Conservation (phyloP, 495 filamentous ascomycete genomes). For the Hyaloscypha variabilis region DNA sequence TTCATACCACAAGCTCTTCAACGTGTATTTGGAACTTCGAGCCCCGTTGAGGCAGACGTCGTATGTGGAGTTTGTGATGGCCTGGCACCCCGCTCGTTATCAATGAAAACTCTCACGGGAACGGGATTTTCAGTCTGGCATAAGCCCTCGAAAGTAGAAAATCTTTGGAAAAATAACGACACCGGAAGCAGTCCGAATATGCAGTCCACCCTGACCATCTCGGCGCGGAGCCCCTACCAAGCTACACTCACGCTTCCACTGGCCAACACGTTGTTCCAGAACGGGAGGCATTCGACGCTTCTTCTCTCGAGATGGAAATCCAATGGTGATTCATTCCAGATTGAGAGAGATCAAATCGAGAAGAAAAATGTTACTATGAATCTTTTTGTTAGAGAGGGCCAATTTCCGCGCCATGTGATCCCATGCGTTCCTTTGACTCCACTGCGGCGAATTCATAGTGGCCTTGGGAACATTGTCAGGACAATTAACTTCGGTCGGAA, state of each 20-base stretch:
- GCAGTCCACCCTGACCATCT: constrained; percentile 26
- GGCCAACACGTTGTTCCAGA: constrained; percentile 78
- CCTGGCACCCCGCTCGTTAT: constrained; percentile 12
- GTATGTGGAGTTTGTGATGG: constrained; percentile 30
- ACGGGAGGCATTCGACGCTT: constrained; percentile 65
- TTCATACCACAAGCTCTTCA: constrained; percentile 24
- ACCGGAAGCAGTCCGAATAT: not conserved
- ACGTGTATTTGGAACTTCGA: not conserved
- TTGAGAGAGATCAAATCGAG: constrained; percentile 6
- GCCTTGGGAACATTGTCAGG: constrained; percentile 84
- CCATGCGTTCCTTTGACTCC: constrained; percentile 68
- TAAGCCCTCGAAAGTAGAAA: constrained; percentile 30
- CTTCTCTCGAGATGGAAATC: constrained; percentile 56
- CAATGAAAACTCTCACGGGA: not conserved
- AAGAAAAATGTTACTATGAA: constrained; percentile 34
- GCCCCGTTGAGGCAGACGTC: constrained; percentile 13
- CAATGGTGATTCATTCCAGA: constrained; percentile 20
- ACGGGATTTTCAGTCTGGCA: constrained; percentile 46
- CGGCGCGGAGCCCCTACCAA: constrained; percentile 18
- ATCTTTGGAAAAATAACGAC: constrained; percentile 30
- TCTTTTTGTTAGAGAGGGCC: constrained; percentile 25
- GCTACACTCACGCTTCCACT: constrained; percentile 57
- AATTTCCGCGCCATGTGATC: constrained; percentile 7
- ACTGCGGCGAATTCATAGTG: constrained; percentile 62
- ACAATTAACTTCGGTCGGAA: constrained; percentile 51